Conservation (phyloP, 2,329 filamentous ascomycete genomes). For the Colletotrichum neosansevieriae region DNA sequence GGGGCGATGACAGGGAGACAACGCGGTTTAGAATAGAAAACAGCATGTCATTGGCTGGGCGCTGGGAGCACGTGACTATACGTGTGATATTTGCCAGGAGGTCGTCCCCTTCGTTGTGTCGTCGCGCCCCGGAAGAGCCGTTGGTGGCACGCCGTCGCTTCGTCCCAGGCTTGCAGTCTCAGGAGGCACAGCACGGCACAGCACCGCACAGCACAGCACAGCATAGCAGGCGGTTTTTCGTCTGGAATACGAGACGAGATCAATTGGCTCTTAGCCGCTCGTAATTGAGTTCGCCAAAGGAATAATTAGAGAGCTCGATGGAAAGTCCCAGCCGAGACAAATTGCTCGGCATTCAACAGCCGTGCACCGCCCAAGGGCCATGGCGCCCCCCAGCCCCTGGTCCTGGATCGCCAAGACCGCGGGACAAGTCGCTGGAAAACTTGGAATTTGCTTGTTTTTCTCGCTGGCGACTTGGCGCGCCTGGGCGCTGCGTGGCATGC, state of each 20-base stretch:
- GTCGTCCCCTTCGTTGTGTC: not conserved
- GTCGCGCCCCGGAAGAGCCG: not conserved
- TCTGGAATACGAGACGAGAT: conserved; percentile 21
- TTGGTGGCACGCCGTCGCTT: conserved; percentile 25
- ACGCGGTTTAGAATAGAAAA: not conserved
- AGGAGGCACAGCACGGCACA: conserved; percentile 3
- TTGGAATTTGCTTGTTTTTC: conserved; percentile 40
- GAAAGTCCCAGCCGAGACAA: conserved; percentile 5
- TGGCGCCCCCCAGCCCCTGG: conserved; percentile 2
- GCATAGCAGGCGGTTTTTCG: not conserved
- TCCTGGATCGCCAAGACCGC: conserved; percentile 39
- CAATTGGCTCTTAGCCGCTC: not conserved
- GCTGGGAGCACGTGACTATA: rapidly evolving
- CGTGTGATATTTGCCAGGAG: conserved; percentile 14
- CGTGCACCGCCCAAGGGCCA: conserved; percentile 4
- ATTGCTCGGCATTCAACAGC: conserved; percentile 18
- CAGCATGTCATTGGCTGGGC: not conserved
- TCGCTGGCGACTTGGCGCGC: conserved; percentile 36
- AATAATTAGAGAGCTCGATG: not conserved
- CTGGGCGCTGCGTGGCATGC: conserved; percentile 32
- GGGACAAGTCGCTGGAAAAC: conserved; percentile 39
- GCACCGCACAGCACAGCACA: not conserved
- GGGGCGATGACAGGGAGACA: not conserved
- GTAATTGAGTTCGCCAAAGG: not conserved
- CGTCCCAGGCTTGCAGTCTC: not conserved